Conservation (phyloP, 148 eudicot species). For the Dianthus caryophyllus region DNA sequence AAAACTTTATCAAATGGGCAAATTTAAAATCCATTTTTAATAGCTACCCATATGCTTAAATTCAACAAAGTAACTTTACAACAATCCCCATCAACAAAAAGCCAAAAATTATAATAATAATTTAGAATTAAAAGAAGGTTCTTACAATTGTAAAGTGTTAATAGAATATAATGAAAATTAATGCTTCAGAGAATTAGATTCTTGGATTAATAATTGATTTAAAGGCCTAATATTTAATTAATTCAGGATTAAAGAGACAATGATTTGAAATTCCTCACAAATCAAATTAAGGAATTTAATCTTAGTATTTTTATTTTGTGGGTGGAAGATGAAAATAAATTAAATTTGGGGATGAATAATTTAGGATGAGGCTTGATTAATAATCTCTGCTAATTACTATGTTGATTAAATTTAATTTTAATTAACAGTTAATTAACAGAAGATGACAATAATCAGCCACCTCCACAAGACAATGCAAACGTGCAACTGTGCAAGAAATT, state of each 20-base stretch:
- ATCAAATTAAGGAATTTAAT: constrained; percentile 22
- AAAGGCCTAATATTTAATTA: background rate
- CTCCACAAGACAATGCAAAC: constrained; percentile 9
- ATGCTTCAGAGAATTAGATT: constrained; percentile 7
- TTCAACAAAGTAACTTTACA: background rate
- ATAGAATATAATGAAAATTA: background rate
- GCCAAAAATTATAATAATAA: too few species aligned
- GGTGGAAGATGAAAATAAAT: background rate
- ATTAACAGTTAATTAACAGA: constrained; percentile 14
- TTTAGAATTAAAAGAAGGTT: background rate
- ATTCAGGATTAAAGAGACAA: background rate
- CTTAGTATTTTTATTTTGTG: constrained; percentile 18
- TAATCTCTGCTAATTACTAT: constrained; percentile 4
- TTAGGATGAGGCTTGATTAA: background rate
- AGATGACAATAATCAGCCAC: constrained; percentile 14
- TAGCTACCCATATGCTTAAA: background rate
- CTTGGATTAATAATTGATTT: constrained; percentile 8
- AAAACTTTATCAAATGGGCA: background rate
- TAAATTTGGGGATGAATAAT: background rate
- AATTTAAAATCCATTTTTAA: constrained; percentile 5
- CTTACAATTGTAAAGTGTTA: constrained; percentile 14
- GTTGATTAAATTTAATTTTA: constrained; percentile 1
- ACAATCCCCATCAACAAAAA: constrained; percentile 6
- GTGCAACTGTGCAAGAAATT: constrained; percentile 4
- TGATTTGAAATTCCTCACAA: constrained; percentile 17